Conservation (phyloP, 805 yeast species). For the Ogataea nonfermentans region DNA sequence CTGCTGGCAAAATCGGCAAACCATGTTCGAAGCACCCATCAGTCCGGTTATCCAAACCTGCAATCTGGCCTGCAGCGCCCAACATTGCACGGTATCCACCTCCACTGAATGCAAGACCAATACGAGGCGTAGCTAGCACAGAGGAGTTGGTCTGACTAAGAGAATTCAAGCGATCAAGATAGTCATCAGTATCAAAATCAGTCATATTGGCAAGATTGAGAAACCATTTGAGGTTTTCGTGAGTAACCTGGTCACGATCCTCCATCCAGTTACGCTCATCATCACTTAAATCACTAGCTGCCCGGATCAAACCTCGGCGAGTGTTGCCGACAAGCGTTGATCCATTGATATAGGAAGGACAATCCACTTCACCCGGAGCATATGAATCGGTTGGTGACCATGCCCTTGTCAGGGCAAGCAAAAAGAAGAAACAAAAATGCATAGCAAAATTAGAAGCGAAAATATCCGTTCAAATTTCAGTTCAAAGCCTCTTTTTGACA, state of each 20-base stretch:
- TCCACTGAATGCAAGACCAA: slow-evolving; percentile 70
- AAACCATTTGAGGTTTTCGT: slow-evolving; percentile 44
- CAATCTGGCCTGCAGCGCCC: slow-evolving; percentile 76
- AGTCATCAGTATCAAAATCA: slow-evolving; percentile 46
- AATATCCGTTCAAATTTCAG: background rate
- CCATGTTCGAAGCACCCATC: slow-evolving; percentile 48
- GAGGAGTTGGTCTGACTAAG: slow-evolving; percentile 32
- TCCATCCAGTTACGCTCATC: slow-evolving; percentile 54
- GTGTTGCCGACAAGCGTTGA: slow-evolving; percentile 14
- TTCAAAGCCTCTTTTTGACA: slow-evolving; percentile 1
- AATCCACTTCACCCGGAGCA: slow-evolving; percentile 58
- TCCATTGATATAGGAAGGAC: slow-evolving; percentile 42
- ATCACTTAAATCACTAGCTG: slow-evolving; percentile 45
- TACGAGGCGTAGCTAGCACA: slow-evolving; percentile 36
- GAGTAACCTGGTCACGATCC: slow-evolving; percentile 45
- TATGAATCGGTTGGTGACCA: slow-evolving; percentile 61
- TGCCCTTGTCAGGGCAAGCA: slow-evolving; percentile 15
- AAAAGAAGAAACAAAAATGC: slow-evolving; percentile 1
- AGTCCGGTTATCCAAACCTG: slow-evolving; percentile 78
- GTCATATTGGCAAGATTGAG: slow-evolving; percentile 45
- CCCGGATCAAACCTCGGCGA: slow-evolving; percentile 37
- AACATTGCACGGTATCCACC: slow-evolving; percentile 93
- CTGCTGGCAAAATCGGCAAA: slow-evolving; percentile 70
- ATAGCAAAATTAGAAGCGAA: background rate
- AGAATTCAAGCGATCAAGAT: slow-evolving; percentile 32